Evolutionary conservation across 106 monocot genomes (phyloP), one percentile per base, ranked within the genome.

Genomic region (Vanilla planifolia): DNA sequence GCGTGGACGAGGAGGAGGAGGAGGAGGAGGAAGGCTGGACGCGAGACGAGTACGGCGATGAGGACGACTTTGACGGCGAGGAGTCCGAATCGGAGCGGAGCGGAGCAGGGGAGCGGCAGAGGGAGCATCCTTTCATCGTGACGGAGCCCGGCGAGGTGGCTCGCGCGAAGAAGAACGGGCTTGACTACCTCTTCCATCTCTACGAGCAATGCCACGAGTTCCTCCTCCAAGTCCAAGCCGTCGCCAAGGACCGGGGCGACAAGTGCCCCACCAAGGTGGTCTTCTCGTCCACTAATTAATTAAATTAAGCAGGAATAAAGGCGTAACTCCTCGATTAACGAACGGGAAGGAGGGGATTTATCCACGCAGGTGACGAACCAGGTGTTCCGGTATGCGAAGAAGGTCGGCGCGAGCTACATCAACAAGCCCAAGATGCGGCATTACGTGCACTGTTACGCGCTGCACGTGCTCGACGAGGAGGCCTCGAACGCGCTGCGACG

Each of bases 351-450:
- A n/a, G 35, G 14, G 20, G 11, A 8, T 33, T 16, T 4, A 43
- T 57, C 13, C n/a, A 19, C 35, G 40, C 76, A 94, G 93, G 93
- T 94, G 28, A 96, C 95, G 37, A 96, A 96, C 68, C 95, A 90
- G 37, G 95, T 96, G 46, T 96, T 96, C 71, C 69, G 95, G 43
- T 90, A 80, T 64, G 95, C 95, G 23, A 89, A 96, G 82, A 75
- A 63, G 43, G 80, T 80, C 3, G 95, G 95, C 5, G 95, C 90
- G 61, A 84, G 76, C 81, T 90, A 87, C 95, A 96, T 96, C 45
- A 96, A 96, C 83, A 96, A 96, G 86, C 95, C 95, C n/a, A 96
- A 96, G 84, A 96, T 96, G 95, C 46, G 95, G 77, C 95, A 96
- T 72, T 96, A 96, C 79, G 95, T 96, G 30, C 95, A 96, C 81